Evolutionary conservation across 2,329 filamentous ascomycete genomes (phyloP), one percentile per base, ranked within the genome.

Genomic region (Elsinoe arachidis): DNA sequence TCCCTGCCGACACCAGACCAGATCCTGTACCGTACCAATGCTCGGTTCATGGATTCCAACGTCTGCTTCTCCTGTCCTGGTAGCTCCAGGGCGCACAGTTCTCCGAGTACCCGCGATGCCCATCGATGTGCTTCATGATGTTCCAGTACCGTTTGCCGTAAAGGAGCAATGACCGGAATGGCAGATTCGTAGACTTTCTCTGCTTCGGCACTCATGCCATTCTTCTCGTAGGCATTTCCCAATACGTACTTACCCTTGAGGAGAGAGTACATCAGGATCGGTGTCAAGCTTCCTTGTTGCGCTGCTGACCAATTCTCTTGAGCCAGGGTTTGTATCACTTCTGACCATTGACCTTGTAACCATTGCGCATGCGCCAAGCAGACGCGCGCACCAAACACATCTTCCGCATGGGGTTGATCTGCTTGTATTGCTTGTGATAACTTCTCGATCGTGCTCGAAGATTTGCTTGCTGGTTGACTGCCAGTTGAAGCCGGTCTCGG

Each of bases 331-430:
- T 54, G 52, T 3, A 58, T 11, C 9, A 60, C 47, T n/a, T 56
- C 38, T 10, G 52, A 21, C 58, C 60, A 61, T 44, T 82, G 80
- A 58, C 76, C 77, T 3, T 88, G 88, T 12, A 95, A 74, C 58
- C 88, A 95, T 67, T 95, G 84, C 65, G 96, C 77, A 87, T 90
- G 95, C 56, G 85, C 90, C 44, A 92, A 71, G 70, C 89, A 93
- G 54, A 93, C 84, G 60, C 83, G 85, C 33, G 90, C 91, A 71
- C 96, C 90, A 63, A 92, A 79, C 9, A 75, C 70, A 66, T 85
- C 83, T 65, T 82, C 76, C n/a, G 67, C 70, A 10, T 73, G 68
- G 11, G 71, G 72, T 11, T 61, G 61, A 61, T 76, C 72, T 41
- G 70, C 66, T 35, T 74, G 68, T 33, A 71, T 69, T 26, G 59